Evolutionary conservation across 768 basidiomycete genomes (phyloP).

Genomic region (Solioccasus polychromus): DNA sequence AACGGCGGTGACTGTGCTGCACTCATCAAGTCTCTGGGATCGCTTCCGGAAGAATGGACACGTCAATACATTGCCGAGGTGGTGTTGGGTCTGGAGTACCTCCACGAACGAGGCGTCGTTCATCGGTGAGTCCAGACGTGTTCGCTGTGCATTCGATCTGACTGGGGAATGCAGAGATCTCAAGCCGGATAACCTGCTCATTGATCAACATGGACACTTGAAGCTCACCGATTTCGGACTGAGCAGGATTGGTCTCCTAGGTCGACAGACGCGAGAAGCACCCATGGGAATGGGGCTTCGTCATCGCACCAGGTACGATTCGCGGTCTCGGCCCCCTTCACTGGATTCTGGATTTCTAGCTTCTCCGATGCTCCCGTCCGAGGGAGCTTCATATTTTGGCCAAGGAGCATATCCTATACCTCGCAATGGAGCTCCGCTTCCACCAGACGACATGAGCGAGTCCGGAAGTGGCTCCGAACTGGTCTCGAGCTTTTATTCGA

Average conservation of each 20-base stretch:
- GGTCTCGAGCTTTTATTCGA: conserved; percentile 51
- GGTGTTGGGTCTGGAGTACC: conserved; percentile 89
- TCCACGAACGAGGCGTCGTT: conserved; percentile 93
- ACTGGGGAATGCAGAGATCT: conserved; percentile 61
- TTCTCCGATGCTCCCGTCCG: conserved; percentile 67
- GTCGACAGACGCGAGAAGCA: conserved; percentile 85
- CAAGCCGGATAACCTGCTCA: conserved; percentile 97
- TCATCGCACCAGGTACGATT: conserved; percentile 55
- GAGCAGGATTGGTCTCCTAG: conserved; percentile 95
- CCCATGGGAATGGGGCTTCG: conserved; percentile 42
- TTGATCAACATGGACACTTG: conserved; percentile 94
- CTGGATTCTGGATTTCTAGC: conserved; percentile 77
- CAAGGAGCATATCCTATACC: conserved; percentile 60
- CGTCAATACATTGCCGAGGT: conserved; percentile 96
- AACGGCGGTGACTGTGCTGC: conserved; percentile 98
- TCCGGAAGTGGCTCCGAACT: conserved; percentile 83
- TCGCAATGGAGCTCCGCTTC: conserved; percentile 59
- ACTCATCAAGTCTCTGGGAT: conserved; percentile 93
- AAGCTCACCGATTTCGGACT: conserved; percentile 98
- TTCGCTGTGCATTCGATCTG: neutral
- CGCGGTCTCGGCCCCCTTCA: conserved; percentile 78
- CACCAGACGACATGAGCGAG: conserved; percentile 81
- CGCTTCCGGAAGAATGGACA: conserved; percentile 94
- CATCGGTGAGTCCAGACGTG: conserved; percentile 71
- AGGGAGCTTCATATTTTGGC: conserved; percentile 80